phyloP scores from a whole-genome alignment of 805 yeast species.

The Kodamaea leandrae region DNA sequence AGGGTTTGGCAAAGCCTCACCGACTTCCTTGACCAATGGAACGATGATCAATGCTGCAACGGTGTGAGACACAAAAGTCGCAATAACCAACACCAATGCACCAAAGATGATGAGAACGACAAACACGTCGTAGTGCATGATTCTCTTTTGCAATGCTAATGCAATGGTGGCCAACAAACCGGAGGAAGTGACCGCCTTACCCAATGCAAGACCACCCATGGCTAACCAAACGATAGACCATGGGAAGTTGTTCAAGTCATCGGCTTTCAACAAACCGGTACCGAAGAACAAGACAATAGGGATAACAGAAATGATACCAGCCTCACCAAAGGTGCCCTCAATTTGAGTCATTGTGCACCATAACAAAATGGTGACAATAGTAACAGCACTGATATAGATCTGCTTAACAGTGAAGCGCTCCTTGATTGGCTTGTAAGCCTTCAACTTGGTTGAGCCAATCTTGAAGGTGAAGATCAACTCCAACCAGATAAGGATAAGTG shows the following conservation, averaged over 20 bases:
- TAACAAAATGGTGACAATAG: slow-evolving; percentile 43
- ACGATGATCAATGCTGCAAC: slow-evolving; percentile 93
- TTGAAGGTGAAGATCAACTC: slow-evolving; percentile 66
- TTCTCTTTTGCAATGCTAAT: slow-evolving; percentile 39
- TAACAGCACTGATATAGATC: slow-evolving; percentile 40
- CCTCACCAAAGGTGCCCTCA: slow-evolving; percentile 44
- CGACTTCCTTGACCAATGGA: slow-evolving; percentile 88
- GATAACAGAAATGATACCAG: slow-evolving; percentile 47
- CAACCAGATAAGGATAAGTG: slow-evolving; percentile 69
- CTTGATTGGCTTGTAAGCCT: slow-evolving; percentile 45
- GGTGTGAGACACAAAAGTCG: slow-evolving; percentile 94
- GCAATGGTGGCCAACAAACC: slow-evolving; percentile 49
- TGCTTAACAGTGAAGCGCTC: slow-evolving; percentile 46
- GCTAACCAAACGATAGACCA: slow-evolving; percentile 55
- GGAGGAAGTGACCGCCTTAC: slow-evolving; percentile 49
- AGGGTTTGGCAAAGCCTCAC: slow-evolving; percentile 68
- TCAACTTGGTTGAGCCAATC: slow-evolving; percentile 45
- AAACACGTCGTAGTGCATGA: slow-evolving; percentile 42
- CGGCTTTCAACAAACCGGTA: slow-evolving; percentile 46
- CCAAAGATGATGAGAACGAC: slow-evolving; percentile 57
- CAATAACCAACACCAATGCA: slow-evolving; percentile 72
- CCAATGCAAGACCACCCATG: slow-evolving; percentile 56
- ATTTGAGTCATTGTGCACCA: slow-evolving; percentile 49
- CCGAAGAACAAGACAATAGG: slow-evolving; percentile 51
- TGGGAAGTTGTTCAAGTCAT: slow-evolving; percentile 51